These are phyloP conservation scores for Artomyces pyxidatus DNA, from an alignment of 768 basidiomycete genomes.

Conservation along the genomic window DNA sequence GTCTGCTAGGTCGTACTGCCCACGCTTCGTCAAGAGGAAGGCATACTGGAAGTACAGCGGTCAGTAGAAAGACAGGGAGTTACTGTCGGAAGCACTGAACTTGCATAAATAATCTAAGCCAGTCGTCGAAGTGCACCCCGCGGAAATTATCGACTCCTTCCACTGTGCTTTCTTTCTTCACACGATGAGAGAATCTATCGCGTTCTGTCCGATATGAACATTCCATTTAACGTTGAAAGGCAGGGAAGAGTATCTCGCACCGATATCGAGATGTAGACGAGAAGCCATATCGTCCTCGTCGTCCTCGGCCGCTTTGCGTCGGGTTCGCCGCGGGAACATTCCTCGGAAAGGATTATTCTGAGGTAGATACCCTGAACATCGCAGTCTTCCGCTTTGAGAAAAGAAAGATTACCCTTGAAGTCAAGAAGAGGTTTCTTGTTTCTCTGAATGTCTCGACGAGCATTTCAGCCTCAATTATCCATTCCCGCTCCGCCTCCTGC, in stretches of 20 bases:
- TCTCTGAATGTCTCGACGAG: slow-evolving; percentile 86
- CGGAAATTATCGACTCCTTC: slow-evolving; percentile 63
- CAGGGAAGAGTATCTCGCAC: slow-evolving; percentile 28
- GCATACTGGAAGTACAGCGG: slow-evolving; percentile 65
- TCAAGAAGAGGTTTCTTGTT: slow-evolving; percentile 76
- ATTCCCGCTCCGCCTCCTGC: slow-evolving; percentile 52
- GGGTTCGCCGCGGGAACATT: slow-evolving; percentile 50
- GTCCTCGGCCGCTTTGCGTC: slow-evolving; percentile 36
- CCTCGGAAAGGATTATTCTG: slow-evolving; percentile 55
- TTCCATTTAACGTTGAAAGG: not conserved
- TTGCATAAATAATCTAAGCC: slow-evolving; percentile 82
- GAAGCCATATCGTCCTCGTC: slow-evolving; percentile 69
- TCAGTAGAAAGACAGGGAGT: too few relatives aligned
- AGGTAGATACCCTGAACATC: too few relatives aligned
- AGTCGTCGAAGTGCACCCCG: slow-evolving; percentile 74
- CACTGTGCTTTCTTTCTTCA: slow-evolving; percentile 30
- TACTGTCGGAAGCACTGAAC: too few relatives aligned
- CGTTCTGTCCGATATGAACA: slow-evolving; percentile 33
- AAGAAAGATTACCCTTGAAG: slow-evolving; percentile 51
- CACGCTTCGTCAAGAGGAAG: slow-evolving; percentile 57
- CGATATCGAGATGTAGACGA: slow-evolving; percentile 67
- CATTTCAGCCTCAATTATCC: slow-evolving; percentile 79
- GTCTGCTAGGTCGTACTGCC: slow-evolving; percentile 57
- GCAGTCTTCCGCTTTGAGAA: too few relatives aligned
- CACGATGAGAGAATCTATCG: slow-evolving; percentile 45